Evolutionary conservation across 768 basidiomycete genomes (phyloP), one percentile per base, ranked within the genome.

Genomic region (Mycena filopes): DNA sequence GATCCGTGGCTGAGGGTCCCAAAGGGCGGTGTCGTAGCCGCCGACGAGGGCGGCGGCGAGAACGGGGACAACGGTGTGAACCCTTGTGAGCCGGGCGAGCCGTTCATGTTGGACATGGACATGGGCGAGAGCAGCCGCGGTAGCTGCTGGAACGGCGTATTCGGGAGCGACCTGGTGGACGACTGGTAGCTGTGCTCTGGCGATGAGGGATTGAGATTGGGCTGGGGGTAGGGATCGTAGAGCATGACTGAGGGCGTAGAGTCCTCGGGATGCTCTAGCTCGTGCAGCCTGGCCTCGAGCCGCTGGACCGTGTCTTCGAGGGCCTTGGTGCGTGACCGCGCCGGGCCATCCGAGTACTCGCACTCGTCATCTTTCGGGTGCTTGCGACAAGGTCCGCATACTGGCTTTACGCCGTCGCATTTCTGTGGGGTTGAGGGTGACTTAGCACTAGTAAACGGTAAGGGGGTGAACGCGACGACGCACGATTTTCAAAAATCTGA

Each of bases 291-390:
- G 11, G 77, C 74, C 68, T 78, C 78, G 16, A 85, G 68, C 5
- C 78, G 76, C 0, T 73, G 57, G 18, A 85, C 70, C 3, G 83
- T 75, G 13, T 82, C 80, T 68, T 85, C 83, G 10, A 85, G 70
- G 3, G 74, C 70, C 49, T 88, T 82, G 4, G 86, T 90, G 58
- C 84, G 84, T 33, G 83, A 83, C 7, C 86, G 21, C 20, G 51
- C 60, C 1, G 83, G 83, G 7, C 86, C 87, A 70, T 91, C 90
- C 8, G 86, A 81, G 74, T 91, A 92, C 76, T 92, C 90, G 74
- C 91, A 92, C 31, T 88, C 88, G 56, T 89, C 89, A 28, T 82
- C 82, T 62, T 88, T 85, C 40, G 88, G 86, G 26, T 86, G 84
- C 10, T 81, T 77, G 25, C 78, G 74, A 77, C 91, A 92, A 43